Evolutionary conservation across 2,329 filamentous ascomycete species (phyloP).

Genomic region (Ophiostoma montium): DNA sequence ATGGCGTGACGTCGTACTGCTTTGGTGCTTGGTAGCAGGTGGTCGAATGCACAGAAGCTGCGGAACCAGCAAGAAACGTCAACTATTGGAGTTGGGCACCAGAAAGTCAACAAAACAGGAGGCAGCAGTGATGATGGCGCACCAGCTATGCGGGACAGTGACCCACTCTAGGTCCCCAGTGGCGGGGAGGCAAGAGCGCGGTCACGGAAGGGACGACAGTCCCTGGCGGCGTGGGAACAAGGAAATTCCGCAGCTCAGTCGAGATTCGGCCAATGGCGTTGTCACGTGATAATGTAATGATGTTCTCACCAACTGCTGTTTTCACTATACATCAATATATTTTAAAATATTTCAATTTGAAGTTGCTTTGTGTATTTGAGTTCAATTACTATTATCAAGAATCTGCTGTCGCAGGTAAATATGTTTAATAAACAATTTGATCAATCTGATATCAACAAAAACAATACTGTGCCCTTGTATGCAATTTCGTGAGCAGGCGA

Average conservation of each 20-base stretch:
- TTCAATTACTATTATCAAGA: too few species aligned
- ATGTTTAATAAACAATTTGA: too few species aligned
- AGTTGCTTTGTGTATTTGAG: too few species aligned
- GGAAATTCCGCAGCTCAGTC: neutral
- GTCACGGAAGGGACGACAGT: neutral
- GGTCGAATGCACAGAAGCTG: neutral
- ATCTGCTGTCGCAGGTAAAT: too few species aligned
- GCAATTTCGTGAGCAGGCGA: too few species aligned
- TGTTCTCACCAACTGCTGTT: too few species aligned
- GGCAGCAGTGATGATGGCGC: conserved; percentile 9
- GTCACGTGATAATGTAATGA: neutral
- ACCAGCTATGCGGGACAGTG: neutral
- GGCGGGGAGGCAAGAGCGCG: neutral
- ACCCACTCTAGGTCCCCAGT: conserved; percentile 4
- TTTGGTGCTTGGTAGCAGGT: too few species aligned
- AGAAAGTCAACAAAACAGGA: neutral
- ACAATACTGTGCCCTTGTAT: too few species aligned
- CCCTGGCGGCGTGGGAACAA: conserved; percentile 2
- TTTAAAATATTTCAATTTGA: too few species aligned
- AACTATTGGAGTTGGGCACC: too few species aligned
- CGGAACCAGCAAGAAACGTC: neutral
- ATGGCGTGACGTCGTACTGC: neutral
- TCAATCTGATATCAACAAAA: neutral
- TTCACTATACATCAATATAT: too few species aligned
- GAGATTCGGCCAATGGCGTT: neutral